These are phyloP conservation scores for Aspergillus ibericus DNA, from an alignment of 2,329 filamentous ascomycete species.

Conservation along the genomic window DNA sequence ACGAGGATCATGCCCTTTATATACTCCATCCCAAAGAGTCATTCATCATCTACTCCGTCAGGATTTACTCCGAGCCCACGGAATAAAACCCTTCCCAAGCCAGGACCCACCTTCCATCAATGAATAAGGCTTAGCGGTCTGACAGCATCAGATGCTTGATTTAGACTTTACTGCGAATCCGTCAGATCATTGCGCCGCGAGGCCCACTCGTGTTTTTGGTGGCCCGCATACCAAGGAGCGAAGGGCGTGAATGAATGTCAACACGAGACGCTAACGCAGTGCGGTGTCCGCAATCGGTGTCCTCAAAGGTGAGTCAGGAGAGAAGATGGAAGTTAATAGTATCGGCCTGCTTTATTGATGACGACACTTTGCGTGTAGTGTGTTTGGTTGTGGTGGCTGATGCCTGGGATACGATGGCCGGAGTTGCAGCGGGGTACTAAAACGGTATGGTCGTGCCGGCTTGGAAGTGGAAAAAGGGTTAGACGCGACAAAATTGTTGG, in stretches of 20 bases:
- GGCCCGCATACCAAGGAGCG: background rate
- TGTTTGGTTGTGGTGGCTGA: background rate
- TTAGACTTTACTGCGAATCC: background rate
- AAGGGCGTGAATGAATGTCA: background rate
- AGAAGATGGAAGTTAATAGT: background rate
- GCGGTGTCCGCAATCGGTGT: background rate
- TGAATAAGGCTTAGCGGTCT: background rate
- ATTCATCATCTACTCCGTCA: background rate
- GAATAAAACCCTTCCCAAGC: background rate
- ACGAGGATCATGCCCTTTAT: background rate
- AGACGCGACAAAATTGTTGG: no score
- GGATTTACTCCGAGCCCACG: background rate
- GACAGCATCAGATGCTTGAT: background rate
- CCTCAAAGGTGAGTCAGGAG: background rate
- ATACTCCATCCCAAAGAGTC: background rate
- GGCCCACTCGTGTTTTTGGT: background rate
- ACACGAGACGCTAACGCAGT: background rate
- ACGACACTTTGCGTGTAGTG: background rate
- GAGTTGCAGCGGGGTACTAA: background rate
- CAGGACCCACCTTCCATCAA: background rate
- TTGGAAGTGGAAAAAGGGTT: no score
- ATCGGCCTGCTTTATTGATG: background rate
- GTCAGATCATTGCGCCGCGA: background rate
- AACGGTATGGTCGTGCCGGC: background rate
- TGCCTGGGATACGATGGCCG: background rate